Percentiles rank a stretch among this genome's conserved stretches.
These are phyloP conservation scores for Amanita polypyramis DNA, from an alignment of 768 basidiomycete species.

Conservation along the genomic window DNA sequence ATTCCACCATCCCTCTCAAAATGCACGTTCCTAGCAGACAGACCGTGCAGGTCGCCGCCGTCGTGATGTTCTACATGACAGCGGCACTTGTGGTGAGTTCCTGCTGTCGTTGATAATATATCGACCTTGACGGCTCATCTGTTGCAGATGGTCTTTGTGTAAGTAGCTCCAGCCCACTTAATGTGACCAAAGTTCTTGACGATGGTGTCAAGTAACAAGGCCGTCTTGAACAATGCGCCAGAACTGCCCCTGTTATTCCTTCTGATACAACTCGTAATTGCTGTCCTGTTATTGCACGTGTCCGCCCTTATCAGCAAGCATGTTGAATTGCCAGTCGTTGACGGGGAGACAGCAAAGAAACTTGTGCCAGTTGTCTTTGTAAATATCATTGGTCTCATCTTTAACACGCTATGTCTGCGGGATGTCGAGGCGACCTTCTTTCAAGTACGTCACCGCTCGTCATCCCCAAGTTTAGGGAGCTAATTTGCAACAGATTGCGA, in stretches of 20 bases:
- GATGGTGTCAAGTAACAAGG: constrained; percentile 58
- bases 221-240: constrained; percentile 56
- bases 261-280: constrained; percentile 55
- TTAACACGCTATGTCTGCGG: constrained; percentile 71
- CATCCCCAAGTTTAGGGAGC: background rate
- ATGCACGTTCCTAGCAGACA: constrained; percentile 23
- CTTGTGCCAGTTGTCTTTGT: constrained; percentile 54
- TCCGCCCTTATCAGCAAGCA: constrained; percentile 36
- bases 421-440: constrained; percentile 77
- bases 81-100: constrained; percentile 60
- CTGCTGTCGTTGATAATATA: background rate
- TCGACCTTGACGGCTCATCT: background rate
- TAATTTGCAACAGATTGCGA: constrained; percentile 49
- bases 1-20: no score
- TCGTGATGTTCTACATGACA: constrained; percentile 71
- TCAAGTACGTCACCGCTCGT: constrained; percentile 35
- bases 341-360: constrained; percentile 42
- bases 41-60: constrained; percentile 48
- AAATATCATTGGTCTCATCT: constrained; percentile 66
- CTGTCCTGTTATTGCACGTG: constrained; percentile 52
- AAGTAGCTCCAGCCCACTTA: constrained; percentile 8
- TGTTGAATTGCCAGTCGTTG: constrained; percentile 48
- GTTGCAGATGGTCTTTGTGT: constrained; percentile 44
- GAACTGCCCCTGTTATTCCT: constrained; percentile 62
- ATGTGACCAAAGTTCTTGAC: constrained; percentile 7